Base-by-base conservation (phyloP, 306 rosid genomes). In the Arachis hypogaea region DNA sequence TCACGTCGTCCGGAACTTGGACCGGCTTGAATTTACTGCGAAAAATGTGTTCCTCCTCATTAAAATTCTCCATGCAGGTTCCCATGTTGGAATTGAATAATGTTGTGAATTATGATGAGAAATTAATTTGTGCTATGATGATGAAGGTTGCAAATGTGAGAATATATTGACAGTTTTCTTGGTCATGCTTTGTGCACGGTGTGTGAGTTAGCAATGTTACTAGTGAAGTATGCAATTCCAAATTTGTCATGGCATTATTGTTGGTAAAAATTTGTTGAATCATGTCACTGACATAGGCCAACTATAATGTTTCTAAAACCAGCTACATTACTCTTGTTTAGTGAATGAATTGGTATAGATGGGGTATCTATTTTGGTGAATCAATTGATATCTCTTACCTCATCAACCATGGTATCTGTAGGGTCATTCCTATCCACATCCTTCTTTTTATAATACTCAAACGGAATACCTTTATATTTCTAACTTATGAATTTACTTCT, bases 1-100 rank as follows among this genome's bases (percentile, higher is more conserved):
- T 94, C 45, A 88, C 74, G 12, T 92, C 58, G 11, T 86, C 88
- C 0, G 97, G 99, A 36, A 94, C 76, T 2, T 75, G 84, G n/a
- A 92, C 92, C 1, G 85, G 55, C 0, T 85, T 54, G 44, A 59
- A 59, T 61, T 83, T 86, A 86, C 97, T 91, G 4, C 56, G 72
- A 46, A 91, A 92, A 47, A 94, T 79, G 66, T 82, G 83, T 43
- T 89, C 90, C 9, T 93, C 83, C 7, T 93, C 88, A 22, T 69
- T 9, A 4, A 30, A 10, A 56, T 75, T 84, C 16, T 71, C 69
- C 6, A 29, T 44, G 59, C 12, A 59, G 12, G 87, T 80, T 69
- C 83, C 88, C 92, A 85, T 86, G 4, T 33, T 33, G 38, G 38
- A 33, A 40, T n/a, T 69, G 69, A 33, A 60, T 58, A 63, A 33